Conservation (phyloP, 108 stramenopile genomes). For the Nitzschia sp. region DNA sequence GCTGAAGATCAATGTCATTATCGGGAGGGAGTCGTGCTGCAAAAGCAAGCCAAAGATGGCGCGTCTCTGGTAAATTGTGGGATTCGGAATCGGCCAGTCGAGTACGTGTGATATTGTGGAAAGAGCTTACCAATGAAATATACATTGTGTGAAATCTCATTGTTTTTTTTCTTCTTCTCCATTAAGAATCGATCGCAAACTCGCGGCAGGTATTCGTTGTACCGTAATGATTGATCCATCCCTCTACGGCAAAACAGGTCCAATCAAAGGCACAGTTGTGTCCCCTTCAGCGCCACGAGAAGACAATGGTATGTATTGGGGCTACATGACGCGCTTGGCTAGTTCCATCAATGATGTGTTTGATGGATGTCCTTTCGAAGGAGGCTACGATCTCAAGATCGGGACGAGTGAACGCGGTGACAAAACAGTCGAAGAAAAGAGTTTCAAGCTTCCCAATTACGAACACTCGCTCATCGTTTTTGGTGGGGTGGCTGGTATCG, state of each 20-base stretch:
- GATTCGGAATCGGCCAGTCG: conserved; percentile 70
- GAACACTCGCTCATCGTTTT: conserved; percentile 90
- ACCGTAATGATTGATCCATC: conserved; percentile 82
- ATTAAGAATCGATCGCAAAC: conserved; percentile 64
- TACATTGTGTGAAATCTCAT: background rate
- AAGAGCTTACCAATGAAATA: too few species aligned
- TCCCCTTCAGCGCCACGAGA: conserved; percentile 85
- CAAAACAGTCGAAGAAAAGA: conserved; percentile 75
- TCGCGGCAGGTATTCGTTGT: conserved; percentile 86
- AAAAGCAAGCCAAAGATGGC: conserved; percentile 35
- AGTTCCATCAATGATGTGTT: conserved; percentile 82
- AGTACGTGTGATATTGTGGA: conserved; percentile 59
- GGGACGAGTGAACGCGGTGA: conserved; percentile 94
- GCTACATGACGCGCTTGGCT: conserved; percentile 91
- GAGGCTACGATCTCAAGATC: conserved; percentile 92
- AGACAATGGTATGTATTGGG: conserved; percentile 94
- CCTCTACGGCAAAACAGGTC: conserved; percentile 49
- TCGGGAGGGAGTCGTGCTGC: conserved; percentile 93
- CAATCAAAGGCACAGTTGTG: conserved; percentile 75
- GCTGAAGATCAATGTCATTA: conserved; percentile 79
- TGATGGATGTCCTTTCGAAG: conserved; percentile 86
- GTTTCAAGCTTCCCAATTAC: conserved; percentile 66
- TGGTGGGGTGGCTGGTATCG: conserved; percentile 97
- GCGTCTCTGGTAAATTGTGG: conserved; percentile 85
- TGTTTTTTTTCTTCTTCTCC: background rate